These are phyloP conservation scores for Leccinum imitatum DNA, from an alignment of 768 basidiomycete species.

Conservation along the genomic window DNA sequence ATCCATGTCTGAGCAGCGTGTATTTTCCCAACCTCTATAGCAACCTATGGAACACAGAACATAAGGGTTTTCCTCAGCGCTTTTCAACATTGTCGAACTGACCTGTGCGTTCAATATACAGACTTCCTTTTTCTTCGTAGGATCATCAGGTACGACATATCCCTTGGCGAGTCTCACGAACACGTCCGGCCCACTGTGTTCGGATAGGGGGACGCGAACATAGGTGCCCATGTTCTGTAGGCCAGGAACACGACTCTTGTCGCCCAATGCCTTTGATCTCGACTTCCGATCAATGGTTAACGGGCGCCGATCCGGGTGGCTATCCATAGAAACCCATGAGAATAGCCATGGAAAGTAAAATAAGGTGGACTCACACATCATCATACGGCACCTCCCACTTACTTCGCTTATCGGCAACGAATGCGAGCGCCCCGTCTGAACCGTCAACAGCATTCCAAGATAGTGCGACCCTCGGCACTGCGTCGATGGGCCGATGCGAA, in stretches of 20 bases:
- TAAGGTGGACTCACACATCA: conserved; percentile 56
- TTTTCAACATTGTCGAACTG: background rate
- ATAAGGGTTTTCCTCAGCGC: background rate
- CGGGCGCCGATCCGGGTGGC: conserved; percentile 35
- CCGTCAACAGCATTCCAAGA: conserved; percentile 54
- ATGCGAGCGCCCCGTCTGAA: conserved; percentile 57
- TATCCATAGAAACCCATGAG: conserved; percentile 21
- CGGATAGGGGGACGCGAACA: conserved; percentile 14
- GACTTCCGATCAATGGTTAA: conserved; percentile 30
- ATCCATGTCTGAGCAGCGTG: conserved; percentile 67
- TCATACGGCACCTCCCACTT: conserved; percentile 76
- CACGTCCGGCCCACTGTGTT: conserved; percentile 33
- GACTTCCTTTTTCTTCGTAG: conserved; percentile 41
- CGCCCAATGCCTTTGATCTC: conserved; percentile 59
- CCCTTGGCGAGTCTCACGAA: conserved; percentile 63
- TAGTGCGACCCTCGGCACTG: conserved; percentile 58
- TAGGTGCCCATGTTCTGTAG: conserved; percentile 61
- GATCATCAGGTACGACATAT: conserved; percentile 46
- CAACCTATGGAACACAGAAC: conserved; percentile 40
- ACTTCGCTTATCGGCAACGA: conserved; percentile 55
- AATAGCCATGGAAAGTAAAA: background rate
- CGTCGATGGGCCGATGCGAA: conserved; percentile 61
- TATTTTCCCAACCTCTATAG: conserved; percentile 55
- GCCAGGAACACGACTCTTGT: conserved; percentile 47
- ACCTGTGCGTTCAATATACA: conserved; percentile 66